Base-by-base conservation (phyloP, 2,329 filamentous ascomycete genomes). In the Monilinia fructicola region DNA sequence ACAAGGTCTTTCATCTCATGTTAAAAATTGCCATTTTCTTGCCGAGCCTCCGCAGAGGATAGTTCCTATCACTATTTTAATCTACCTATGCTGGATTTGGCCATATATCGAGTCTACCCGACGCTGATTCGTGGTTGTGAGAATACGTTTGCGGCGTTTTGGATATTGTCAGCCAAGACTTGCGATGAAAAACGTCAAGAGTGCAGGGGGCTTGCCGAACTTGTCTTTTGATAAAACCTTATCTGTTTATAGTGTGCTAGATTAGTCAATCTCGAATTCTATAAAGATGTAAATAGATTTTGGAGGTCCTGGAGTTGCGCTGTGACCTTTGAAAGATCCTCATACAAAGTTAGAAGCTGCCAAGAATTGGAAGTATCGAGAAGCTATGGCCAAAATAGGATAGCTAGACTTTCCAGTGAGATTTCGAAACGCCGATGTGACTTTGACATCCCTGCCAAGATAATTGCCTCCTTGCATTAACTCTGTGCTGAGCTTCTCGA, bases 81-180 rank as follows among this genome's bases (percentile, higher is more conserved):
- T 18, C 26, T 35, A 31, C 26, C 21, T 59, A 18, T 59, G 48
- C 7, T 35, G 23, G 3, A 35, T 35, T 35, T 48, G 3, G 23
- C 14, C 4, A 21, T 4, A 35, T 16, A 48, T n/a, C 10, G 18
- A n/a, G 28, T 14, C 48, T 42, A 23, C 18, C 18, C 55, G 31
- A 18, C n/a, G 2, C 4, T 55, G 26, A 55, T 53, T 54, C 23
- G 50, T 42, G 61, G 46, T 28, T 26, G 14, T 38, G 35, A 26
- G n/a, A 52, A 26, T 38, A 38, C 26, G 16, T 4, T 14, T 62
- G n/a, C 23, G 44, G 61, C 28, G 38, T 44, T 63, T 64, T 54
- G 38, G 11, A 64, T 40, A 64, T 55, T 50, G n/a, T 35, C 61
- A 64, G 50, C 61, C 61, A 64, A 64, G 61, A 64, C 61, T 55